Evolutionary conservation across 176 grass and related monocot species (phyloP).

Genomic region (Carex pumila): DNA sequence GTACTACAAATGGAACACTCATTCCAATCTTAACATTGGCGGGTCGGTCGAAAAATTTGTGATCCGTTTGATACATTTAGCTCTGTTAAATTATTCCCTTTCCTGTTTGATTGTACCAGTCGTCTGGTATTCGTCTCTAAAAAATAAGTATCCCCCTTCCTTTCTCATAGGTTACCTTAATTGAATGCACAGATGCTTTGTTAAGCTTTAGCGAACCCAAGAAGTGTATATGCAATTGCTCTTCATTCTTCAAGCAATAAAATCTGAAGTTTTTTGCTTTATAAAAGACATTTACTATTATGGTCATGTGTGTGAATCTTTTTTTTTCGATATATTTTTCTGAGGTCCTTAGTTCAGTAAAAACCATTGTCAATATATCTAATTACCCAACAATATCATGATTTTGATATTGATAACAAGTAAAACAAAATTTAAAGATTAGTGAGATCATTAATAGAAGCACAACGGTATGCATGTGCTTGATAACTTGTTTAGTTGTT

Average conservation of each 20-base stretch:
- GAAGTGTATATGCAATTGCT: background rate
- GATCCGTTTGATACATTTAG: background rate
- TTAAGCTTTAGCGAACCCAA: background rate
- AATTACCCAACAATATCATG: background rate
- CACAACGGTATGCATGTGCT: too few species aligned
- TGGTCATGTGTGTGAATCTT: background rate
- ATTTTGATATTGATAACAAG: background rate
- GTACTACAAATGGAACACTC: conserved; percentile 23
- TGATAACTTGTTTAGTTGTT: too few species aligned
- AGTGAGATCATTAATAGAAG: too few species aligned
- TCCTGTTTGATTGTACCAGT: too few species aligned
- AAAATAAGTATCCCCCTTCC: background rate
- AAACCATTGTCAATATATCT: background rate
- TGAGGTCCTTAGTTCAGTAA: background rate
- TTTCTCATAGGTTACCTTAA: background rate
- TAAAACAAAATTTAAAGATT: background rate
- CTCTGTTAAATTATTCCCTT: background rate
- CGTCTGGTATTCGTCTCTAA: too few species aligned
- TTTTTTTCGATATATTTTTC: background rate
- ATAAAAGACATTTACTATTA: background rate
- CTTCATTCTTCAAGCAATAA: background rate
- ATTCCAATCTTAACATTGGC: conserved; percentile 28
- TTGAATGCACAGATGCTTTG: background rate
- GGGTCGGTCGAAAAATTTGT: background rate
- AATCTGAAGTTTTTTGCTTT: background rate